Base-by-base conservation (phyloP, 2,329 filamentous ascomycete species). In the Ceratocystis papillata region DNA sequence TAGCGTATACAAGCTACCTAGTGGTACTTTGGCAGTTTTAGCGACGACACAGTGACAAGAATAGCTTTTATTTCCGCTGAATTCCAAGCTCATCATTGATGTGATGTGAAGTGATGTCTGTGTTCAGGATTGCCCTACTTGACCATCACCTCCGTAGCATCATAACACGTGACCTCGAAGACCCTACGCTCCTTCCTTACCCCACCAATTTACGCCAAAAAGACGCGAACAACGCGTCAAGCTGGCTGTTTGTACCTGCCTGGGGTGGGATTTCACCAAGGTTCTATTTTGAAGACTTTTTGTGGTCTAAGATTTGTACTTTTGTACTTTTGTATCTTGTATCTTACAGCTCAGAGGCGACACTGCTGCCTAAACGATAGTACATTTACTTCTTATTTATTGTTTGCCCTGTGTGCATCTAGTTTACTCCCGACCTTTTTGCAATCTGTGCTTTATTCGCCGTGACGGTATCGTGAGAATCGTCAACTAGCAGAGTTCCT, bases 171-270 rank as follows among this genome's bases (percentile, higher is more conserved):
- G 66, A 65, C 37, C 22, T 5, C 44, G 15, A 37, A 4, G 41
- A 59, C 25, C 44, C 28, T 25, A 25, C 20, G 20, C 20, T 59
- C 17, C 3, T 30, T 62, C 17, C 3, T 30, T 62, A 62, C 59
- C 66, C 66, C 63, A 37, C 66, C 63, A 65, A 67, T 65, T 65
- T 46, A 65, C 57, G 46, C 66, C 66, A 67, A 62, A 41, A 41
- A 41, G 37, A 67, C 66, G 66, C 66, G 66, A 28, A 30, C 41
- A 28, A 41, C 60, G 60, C 44, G 60, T 62, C 25, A 22, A 48
- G 48, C 22, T 17, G 10, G 48, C 22, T 25, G 25, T 25, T n/a
- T 7, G 48, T 41, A 41, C 37, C 37, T 15, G 37, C 37, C 37
- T 15, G 37, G 10, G 37, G 10, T 41, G 20, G 48, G 15, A 53